Evolutionary conservation across 1,284 basidiomycete species (phyloP), one percentile per base, ranked within the genome.

Genomic region (Cerrena zonata): DNA sequence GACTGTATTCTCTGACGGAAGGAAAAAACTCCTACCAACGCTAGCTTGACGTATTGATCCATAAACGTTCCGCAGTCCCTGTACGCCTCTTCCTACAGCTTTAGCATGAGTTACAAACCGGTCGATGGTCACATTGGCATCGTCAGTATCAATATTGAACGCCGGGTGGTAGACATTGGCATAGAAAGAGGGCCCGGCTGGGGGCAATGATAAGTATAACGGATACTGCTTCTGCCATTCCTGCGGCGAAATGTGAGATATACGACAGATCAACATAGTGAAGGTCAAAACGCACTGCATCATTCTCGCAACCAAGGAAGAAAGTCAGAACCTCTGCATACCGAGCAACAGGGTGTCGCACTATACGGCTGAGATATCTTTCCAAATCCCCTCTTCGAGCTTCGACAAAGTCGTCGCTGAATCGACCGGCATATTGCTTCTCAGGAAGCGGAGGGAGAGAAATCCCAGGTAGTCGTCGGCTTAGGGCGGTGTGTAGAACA

Each of bases 241-340:
- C 86, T 89, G 15, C 13, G 13, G 23, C 4, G 11, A 10, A 0
- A 7, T 23, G 48, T 24, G 18, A 36, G 25, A 24, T 7, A 44
- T 3, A 23, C 3, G 23, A 30, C 25, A 37, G n/a, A n/a, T n/a
- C 23, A 15, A 34, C 30, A 34, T 34, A 18, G 24, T 39, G 26
- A 24, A 23, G 10, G 18, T 2, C 13, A 19, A 0, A 5, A 68
- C 82, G 63, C 60, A 89, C 88, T 59, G 68, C 62, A 46, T 90
- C 86, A 58, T 75, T 82, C 55, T 89, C 86, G 53, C 85, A 85
- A 1, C 82, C 74, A 26, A 94, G 67, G 67, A 94, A 94, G 57
- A 86, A 88, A 0, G 84, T 86, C n/a, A 92, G 66, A 21, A 87
- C 81, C 57, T 91, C 89, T 0, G 86, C 81, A 57, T 88, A 87